Base-by-base conservation (phyloP, 2,329 filamentous ascomycete genomes). In the Paraconiothyrium brasiliense region DNA sequence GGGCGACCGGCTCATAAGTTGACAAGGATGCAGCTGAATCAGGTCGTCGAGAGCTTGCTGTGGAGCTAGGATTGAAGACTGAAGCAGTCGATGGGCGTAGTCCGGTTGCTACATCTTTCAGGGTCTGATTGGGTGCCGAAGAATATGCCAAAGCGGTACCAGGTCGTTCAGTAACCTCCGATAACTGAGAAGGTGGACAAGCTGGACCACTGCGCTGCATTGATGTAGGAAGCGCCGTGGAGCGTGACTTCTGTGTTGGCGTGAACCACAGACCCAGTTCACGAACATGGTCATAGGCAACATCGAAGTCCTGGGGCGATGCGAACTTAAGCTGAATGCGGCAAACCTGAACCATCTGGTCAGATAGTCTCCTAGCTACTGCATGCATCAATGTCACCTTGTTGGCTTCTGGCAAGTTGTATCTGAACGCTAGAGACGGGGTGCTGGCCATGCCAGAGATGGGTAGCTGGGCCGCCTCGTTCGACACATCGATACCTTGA, bases 281-380 rank as follows among this genome's bases (percentile, higher is more conserved):
- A 27, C 67, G 57, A 58, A 83, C 66, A 71, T 75, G 65, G 57
- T 68, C 67, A 60, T 76, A 66, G 59, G 67, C 71, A 62, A 60
- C 64, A 59, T 76, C 75, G 49, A 73, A 83, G 56, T 82, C 81
- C 30, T 67, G 54, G 10, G 76, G 68, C 5, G 73, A 77, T 16
- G 61, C 67, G 61, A 84, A 83, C 56, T 76, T 82, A 24, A 84
- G 62, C 63, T 84, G 82, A 43, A 82, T 71, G 48, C 82, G 77
- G 43, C 80, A 76, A 34, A 81, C 62, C 82, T 84, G 16, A 3
- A 20, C 16, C 2, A 2, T 11, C 32, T n/a, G 22, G 39, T 56
- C 5, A 54, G 1, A 16, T 13, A 41, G 30, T 70, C n/a, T 9
- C n/a, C 3, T 11, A 6, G 22, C 7, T 5, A 41, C 7, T 5